Evolutionary conservation across 768 basidiomycete genomes (phyloP).

Genomic region (Tricholoma sp.): DNA sequence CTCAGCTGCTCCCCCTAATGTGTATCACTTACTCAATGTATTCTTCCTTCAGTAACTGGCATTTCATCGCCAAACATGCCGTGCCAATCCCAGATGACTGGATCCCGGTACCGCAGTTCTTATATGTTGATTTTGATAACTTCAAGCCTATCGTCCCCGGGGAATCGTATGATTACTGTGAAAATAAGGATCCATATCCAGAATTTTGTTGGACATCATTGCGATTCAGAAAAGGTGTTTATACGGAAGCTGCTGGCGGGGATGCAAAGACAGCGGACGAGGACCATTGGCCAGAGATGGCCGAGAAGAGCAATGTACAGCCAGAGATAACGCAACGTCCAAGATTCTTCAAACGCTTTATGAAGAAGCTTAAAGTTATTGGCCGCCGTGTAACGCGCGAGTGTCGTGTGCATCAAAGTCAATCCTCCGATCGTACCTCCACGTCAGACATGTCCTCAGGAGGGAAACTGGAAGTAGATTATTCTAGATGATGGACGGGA

Average conservation of each 20-base stretch:
- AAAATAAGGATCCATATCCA: not conserved
- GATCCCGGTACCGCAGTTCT: not conserved
- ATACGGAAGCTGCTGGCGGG: not conserved
- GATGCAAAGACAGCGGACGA: not conserved
- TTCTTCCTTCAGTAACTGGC: not conserved
- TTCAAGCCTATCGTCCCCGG: not conserved
- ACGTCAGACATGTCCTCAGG: not conserved
- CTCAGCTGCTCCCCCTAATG: not conserved
- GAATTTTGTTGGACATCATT: not conserved
- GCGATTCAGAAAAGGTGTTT: not conserved
- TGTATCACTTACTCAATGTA: not conserved
- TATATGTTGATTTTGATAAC: not conserved
- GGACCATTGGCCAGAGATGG: not conserved
- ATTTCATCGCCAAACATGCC: not conserved
- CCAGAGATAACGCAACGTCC: not conserved
- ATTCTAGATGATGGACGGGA: no score
- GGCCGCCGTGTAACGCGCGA: not conserved
- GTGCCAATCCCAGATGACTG: not conserved
- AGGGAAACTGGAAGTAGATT: no score
- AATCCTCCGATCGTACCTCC: not conserved
- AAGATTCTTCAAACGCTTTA: not conserved
- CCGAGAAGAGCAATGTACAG: not conserved
- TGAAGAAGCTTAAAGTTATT: not conserved
- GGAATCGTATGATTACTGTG: not conserved
- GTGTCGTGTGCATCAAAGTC: no score